A percentile compares a stretch with the other conserved stretches of the same genome.
Evolutionary conservation across 306 rosid genomes (phyloP).

Genomic region (Pterocarpus macrocarpus): DNA sequence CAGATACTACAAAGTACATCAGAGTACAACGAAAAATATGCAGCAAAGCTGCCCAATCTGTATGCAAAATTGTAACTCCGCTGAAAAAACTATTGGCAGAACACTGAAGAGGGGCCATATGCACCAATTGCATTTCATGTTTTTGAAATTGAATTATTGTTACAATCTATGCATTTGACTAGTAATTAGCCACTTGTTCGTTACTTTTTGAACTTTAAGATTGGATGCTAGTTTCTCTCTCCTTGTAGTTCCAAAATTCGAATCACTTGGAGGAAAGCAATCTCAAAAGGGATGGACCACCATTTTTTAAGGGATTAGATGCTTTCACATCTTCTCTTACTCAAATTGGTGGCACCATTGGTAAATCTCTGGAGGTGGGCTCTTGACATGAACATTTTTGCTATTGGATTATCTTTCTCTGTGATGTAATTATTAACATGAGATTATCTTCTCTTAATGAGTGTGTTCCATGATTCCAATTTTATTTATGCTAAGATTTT

Average conservation of each 20-base stretch:
- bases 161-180: slow-evolving; percentile 34
- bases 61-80: slow-evolving; percentile 11
- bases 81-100: slow-evolving; percentile 10
- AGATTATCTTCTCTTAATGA: neutral
- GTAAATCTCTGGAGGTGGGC: slow-evolving; percentile 94
- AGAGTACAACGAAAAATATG: slow-evolving; percentile 3
- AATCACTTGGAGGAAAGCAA: slow-evolving; percentile 62
- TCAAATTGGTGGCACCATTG: slow-evolving; percentile 87
- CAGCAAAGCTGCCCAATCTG: slow-evolving; percentile 31
- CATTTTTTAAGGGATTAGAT: slow-evolving; percentile 76
- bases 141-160: slow-evolving; percentile 25
- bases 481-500: slow-evolving; percentile 23
- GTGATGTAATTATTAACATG: neutral
- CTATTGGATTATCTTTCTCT: slow-evolving; percentile 15
- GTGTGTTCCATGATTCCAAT: slow-evolving; percentile 28
- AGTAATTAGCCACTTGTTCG: slow-evolving; percentile 18
- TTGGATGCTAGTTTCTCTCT: slow-evolving; percentile 42
- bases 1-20: neutral
- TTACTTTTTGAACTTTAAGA: slow-evolving; percentile 30
- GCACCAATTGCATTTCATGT: slow-evolving; percentile 12
- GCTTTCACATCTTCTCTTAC: slow-evolving; percentile 85
- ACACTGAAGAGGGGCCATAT: neutral
- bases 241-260: slow-evolving; percentile 61
- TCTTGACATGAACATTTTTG: slow-evolving; percentile 23
- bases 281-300: slow-evolving; percentile 68